Evolutionary conservation across 495 filamentous ascomycete species (phyloP).

Genomic region (Aspergillus hancockii): DNA sequence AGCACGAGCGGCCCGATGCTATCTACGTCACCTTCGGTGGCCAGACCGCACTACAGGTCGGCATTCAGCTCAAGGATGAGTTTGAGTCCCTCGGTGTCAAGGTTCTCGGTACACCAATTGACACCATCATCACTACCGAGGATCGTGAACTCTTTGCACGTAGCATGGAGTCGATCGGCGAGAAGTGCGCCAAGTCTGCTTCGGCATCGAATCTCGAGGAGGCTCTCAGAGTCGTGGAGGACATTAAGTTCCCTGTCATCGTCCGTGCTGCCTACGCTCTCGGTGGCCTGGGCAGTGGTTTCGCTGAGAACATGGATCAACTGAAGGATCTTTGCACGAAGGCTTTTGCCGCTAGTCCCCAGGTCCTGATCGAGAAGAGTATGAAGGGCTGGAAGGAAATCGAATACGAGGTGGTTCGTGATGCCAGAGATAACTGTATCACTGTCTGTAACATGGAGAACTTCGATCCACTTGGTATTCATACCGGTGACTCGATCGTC

Average conservation of each 20-base stretch:
- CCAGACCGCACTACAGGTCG: constrained; percentile 91
- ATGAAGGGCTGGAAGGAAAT: constrained; percentile 99
- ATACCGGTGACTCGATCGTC: constrained; percentile 98
- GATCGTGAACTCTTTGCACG: constrained; percentile 96
- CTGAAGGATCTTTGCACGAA: constrained; percentile 90
- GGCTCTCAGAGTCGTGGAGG: constrained; percentile 77
- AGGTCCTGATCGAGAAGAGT: constrained; percentile 93
- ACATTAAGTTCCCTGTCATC: constrained; percentile 94
- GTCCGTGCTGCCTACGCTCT: constrained; percentile 95
- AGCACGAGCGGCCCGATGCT: constrained; percentile 90
- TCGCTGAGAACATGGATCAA: constrained; percentile 87
- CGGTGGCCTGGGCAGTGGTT: constrained; percentile 92
- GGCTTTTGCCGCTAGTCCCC: constrained; percentile 91
- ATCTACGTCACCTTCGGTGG: constrained; percentile 98
- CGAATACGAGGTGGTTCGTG: constrained; percentile 97
- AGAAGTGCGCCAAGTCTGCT: constrained; percentile 96
- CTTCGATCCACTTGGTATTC: constrained; percentile 96
- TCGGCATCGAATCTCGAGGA: constrained; percentile 87
- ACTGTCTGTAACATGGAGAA: constrained; percentile 99
- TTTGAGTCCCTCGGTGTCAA: constrained; percentile 87
- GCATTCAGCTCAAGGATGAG: constrained; percentile 95
- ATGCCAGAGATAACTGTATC: constrained; percentile 96
- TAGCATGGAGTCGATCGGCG: constrained; percentile 97
- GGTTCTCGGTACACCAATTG: constrained; percentile 93
- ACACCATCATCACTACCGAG: constrained; percentile 97